Conservation (phyloP, 2,329 filamentous ascomycete genomes). For the Neopestalotiopsis sp. region DNA sequence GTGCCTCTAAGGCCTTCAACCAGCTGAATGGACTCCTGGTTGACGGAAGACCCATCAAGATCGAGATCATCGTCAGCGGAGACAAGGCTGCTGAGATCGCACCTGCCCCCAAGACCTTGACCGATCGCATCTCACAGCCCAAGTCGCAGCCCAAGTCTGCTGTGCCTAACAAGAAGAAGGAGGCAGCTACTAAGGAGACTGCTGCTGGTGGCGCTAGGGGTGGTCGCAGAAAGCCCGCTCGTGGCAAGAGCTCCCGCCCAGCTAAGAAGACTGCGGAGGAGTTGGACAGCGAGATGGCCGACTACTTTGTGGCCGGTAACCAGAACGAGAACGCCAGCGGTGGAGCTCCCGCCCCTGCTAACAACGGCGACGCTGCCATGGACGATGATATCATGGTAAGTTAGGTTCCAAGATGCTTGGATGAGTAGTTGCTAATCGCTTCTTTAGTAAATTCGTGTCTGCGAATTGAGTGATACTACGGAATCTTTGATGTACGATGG, state of each 20-base stretch:
- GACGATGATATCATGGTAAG: constrained; percentile 64
- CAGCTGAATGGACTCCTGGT: constrained; percentile 89
- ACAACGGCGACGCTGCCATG: constrained; percentile 65
- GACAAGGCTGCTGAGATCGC: constrained; percentile 71
- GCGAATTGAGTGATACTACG: not conserved
- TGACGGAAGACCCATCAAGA: constrained; percentile 90
- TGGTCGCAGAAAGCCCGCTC: constrained; percentile 53
- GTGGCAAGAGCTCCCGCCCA: constrained; percentile 65
- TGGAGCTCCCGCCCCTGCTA: constrained; percentile 51
- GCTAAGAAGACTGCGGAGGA: constrained; percentile 92
- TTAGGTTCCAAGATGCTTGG: not conserved
- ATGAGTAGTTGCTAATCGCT: not conserved
- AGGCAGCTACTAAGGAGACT: constrained; percentile 50
- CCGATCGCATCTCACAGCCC: constrained; percentile 79
- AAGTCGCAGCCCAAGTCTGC: constrained; percentile 85
- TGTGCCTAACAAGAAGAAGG: constrained; percentile 72
- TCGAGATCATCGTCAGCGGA: constrained; percentile 88
- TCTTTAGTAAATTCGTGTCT: not conserved
- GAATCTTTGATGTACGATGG: not conserved
- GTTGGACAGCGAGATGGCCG: constrained; percentile 95
- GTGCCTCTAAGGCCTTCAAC: constrained; percentile 83
- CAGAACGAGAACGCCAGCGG: constrained; percentile 53
- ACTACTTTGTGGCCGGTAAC: constrained; percentile 75
- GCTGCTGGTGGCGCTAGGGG: constrained; percentile 48
- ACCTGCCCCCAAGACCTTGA: constrained; percentile 72